Conservation (phyloP, 2,329 filamentous ascomycete species). For the Grosmannia penicillata region DNA sequence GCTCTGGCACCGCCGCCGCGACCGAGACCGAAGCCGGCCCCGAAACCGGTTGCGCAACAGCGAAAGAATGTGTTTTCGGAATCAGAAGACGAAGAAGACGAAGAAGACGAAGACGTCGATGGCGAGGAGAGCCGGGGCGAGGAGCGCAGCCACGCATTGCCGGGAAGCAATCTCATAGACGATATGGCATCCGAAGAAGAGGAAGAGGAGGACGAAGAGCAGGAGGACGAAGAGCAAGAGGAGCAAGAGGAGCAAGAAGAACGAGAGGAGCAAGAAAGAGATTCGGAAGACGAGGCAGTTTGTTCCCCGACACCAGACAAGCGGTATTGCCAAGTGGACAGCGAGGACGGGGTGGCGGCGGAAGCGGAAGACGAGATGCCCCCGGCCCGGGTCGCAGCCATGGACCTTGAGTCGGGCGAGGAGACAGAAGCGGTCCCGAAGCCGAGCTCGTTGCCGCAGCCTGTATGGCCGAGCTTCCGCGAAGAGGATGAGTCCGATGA, state of each 20-base stretch:
- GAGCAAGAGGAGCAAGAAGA: constrained; percentile 3
- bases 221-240: background rate
- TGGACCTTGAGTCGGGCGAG: no score
- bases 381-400: no score
- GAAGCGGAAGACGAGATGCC: background rate
- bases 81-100: constrained; percentile 5
- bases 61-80: background rate
- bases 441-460: no score
- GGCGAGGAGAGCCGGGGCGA: background rate
- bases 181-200: background rate
- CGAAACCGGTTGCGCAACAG: background rate
- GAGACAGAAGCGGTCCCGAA: no score
- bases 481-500: background rate
- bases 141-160: background rate
- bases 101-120: constrained; percentile 11
- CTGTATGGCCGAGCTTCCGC: no score
- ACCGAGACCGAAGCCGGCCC: background rate
- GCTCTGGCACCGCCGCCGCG: no score
- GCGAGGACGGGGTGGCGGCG: constrained; percentile 7
- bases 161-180: background rate
- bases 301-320: no score
- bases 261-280: background rate
- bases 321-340: constrained; percentile 4
- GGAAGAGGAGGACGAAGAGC: background rate
- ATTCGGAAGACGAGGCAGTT: constrained; percentile 3